These are phyloP conservation scores for Aspergillus panamensis DNA, from an alignment of 495 filamentous ascomycete species.

Conservation along the genomic window DNA sequence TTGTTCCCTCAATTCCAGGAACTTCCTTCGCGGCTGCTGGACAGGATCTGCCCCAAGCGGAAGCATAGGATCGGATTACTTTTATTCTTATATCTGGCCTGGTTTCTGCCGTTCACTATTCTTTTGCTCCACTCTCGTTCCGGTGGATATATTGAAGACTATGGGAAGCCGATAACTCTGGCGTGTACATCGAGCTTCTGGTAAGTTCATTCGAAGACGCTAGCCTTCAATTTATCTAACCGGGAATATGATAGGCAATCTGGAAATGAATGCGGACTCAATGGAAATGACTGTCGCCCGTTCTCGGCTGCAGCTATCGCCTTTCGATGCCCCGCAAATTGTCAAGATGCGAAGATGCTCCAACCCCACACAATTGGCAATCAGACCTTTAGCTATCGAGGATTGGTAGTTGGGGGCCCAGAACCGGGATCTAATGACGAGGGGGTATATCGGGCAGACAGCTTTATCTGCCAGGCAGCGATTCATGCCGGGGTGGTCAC, in stretches of 20 bases:
- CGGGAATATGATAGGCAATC: slow-evolving; percentile 47
- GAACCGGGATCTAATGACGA: slow-evolving; percentile 34
- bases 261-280: slow-evolving; percentile 71
- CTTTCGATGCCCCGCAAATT: slow-evolving; percentile 80
- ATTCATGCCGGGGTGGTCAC: slow-evolving; percentile 74
- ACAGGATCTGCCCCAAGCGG: slow-evolving; percentile 59
- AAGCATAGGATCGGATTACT: slow-evolving; percentile 57
- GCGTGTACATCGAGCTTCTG: slow-evolving; percentile 62
- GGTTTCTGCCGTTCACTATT: slow-evolving; percentile 69
- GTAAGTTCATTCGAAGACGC: slow-evolving; percentile 31
- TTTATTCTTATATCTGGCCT: slow-evolving; percentile 59
- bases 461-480: slow-evolving; percentile 76
- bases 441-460: slow-evolving; percentile 72
- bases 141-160: slow-evolving; percentile 63
- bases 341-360: slow-evolving; percentile 58
- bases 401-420: slow-evolving; percentile 73
- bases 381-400: slow-evolving; percentile 64
- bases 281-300: slow-evolving; percentile 78
- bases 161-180: slow-evolving; percentile 61
- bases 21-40: slow-evolving; percentile 60
- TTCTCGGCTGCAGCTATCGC: slow-evolving; percentile 66
- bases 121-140: slow-evolving; percentile 62
- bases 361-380: slow-evolving; percentile 73
- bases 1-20: slow-evolving; percentile 67
- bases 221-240: slow-evolving; percentile 3